Percentiles rank a stretch among this genome's conserved stretches.
These are phyloP conservation scores for Lentithecium fluviatile DNA, from an alignment of 495 filamentous ascomycete genomes.

Conservation along the genomic window DNA sequence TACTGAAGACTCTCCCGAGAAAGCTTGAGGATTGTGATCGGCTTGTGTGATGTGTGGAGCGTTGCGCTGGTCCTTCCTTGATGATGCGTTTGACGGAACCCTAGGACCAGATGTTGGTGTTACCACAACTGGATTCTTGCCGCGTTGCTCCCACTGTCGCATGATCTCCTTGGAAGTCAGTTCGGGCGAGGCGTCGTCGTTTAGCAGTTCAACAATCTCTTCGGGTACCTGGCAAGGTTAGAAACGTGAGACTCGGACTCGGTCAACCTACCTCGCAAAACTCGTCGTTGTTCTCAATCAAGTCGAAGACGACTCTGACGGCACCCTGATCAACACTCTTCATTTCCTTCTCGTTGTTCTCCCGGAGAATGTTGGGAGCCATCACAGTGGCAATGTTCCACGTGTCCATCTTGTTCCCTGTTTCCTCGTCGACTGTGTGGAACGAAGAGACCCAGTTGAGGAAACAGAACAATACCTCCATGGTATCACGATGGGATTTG, in stretches of 20 bases:
- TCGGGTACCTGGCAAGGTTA: slow-evolving; percentile 71
- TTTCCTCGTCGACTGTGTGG: slow-evolving; percentile 89
- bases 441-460: slow-evolving; percentile 98
- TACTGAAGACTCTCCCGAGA: slow-evolving; percentile 79
- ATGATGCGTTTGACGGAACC: slow-evolving; percentile 45
- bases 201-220: slow-evolving; percentile 81
- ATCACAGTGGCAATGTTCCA: slow-evolving; percentile 99
- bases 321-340: slow-evolving; percentile 55
- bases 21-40: slow-evolving; percentile 75
- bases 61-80: slow-evolving; percentile 51
- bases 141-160: slow-evolving; percentile 67
- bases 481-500: slow-evolving; percentile 85
- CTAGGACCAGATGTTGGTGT: slow-evolving; percentile 42
- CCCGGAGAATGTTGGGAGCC: slow-evolving; percentile 89
- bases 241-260: neutral
- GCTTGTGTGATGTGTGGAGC: slow-evolving; percentile 61
- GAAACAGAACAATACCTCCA: slow-evolving; percentile 94
- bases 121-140: slow-evolving; percentile 58
- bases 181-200: slow-evolving; percentile 76
- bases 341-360: slow-evolving; percentile 54
- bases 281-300: slow-evolving; percentile 89
- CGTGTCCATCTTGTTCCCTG: slow-evolving; percentile 97
- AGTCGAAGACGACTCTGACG: slow-evolving; percentile 83
- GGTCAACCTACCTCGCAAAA: slow-evolving; percentile 84
- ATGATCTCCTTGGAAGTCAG: slow-evolving; percentile 97